Evolutionary conservation across 192 early-diverging fungal genomes (phyloP).

Genomic region (Mortierella alpina): DNA sequence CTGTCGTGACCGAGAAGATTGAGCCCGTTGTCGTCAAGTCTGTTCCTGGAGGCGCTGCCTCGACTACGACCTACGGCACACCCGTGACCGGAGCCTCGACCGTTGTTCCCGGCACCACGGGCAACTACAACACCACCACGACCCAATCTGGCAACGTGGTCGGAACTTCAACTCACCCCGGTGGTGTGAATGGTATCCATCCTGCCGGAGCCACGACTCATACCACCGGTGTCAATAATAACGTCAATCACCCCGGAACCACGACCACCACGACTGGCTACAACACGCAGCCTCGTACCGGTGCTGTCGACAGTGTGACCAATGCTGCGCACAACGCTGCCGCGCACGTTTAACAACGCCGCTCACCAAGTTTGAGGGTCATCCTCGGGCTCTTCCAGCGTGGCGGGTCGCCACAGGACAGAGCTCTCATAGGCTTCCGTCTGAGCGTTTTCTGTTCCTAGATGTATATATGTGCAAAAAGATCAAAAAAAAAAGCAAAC

Average conservation of each 20-base stretch:
- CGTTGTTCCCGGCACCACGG: background rate
- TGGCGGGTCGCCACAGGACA: too few species aligned
- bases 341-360: background rate
- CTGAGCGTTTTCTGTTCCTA: too few species aligned
- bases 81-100: background rate
- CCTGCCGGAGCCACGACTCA: background rate
- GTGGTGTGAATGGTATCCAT: too few species aligned
- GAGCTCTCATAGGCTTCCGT: too few species aligned
- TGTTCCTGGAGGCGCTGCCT: background rate
- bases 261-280: constrained; percentile 5
- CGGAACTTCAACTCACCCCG: too few species aligned
- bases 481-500: too few species aligned
- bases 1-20: constrained; percentile 49
- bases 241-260: background rate
- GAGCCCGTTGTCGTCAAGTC: constrained; percentile 51
- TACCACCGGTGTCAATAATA: constrained; percentile 8
- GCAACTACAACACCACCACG: background rate
- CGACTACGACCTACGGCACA: background rate
- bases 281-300: constrained; percentile 26
- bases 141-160: background rate
- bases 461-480: too few species aligned
- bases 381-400: too few species aligned
- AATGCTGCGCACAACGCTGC: background rate
- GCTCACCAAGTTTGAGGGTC: too few species aligned
- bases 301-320: background rate